Conservation (phyloP, 805 yeast species). For the Cyberlindnera maclurae region DNA sequence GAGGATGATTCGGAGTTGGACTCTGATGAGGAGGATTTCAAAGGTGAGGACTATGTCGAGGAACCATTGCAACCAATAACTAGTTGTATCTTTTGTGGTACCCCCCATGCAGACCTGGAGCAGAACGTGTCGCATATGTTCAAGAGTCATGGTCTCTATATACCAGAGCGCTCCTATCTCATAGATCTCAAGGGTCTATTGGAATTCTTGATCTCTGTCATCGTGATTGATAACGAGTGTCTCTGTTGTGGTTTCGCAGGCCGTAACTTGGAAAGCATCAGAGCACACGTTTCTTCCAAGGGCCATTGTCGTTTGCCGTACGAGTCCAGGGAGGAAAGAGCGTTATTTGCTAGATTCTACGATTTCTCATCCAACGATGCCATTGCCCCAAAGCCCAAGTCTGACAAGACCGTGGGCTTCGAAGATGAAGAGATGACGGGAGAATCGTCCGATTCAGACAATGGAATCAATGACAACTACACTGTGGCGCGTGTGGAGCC, state of each 20-base stretch:
- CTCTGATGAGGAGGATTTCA: slow-evolving; percentile 23
- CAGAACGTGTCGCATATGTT: slow-evolving; percentile 71
- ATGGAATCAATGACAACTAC: slow-evolving; percentile 26
- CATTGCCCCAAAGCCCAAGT: slow-evolving; percentile 22
- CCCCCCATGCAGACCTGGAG: slow-evolving; percentile 45
- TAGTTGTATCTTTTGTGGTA: slow-evolving; percentile 53
- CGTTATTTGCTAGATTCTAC: slow-evolving; percentile 72
- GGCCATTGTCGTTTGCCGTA: slow-evolving; percentile 87
- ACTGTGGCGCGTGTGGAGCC: slow-evolving; percentile 37
- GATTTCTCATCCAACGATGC: slow-evolving; percentile 68
- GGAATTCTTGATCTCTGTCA: slow-evolving; percentile 68
- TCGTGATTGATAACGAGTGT: slow-evolving; percentile 80
- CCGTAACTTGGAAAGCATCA: slow-evolving; percentile 72
- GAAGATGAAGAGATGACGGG: slow-evolving; percentile 23
- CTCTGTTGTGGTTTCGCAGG: slow-evolving; percentile 81
- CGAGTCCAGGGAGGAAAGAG: slow-evolving; percentile 71
- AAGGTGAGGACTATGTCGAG: slow-evolving; percentile 18
- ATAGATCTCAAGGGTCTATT: slow-evolving; percentile 65
- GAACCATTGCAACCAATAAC: slow-evolving; percentile 34
- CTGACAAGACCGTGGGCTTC: slow-evolving; percentile 26
- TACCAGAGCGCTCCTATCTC: slow-evolving; percentile 75
- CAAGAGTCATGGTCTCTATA: slow-evolving; percentile 70
- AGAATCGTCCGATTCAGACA: slow-evolving; percentile 21
- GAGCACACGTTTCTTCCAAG: slow-evolving; percentile 82
- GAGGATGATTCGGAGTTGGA: slow-evolving; percentile 12